Base-by-base conservation (phyloP, 1,284 basidiomycete species). In the Cryptococcus sp. region DNA sequence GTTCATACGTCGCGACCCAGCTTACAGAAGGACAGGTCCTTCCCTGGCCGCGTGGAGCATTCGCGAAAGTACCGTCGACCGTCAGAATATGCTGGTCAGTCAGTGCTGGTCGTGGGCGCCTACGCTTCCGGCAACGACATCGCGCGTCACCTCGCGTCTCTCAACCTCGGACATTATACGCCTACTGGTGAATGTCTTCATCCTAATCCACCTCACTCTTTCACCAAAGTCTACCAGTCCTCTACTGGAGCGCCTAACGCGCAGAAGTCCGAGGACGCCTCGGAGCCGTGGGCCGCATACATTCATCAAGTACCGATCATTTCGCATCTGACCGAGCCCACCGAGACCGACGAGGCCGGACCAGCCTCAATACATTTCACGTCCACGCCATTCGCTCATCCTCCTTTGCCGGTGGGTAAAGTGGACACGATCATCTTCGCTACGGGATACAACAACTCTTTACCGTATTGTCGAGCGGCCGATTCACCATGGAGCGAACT, bases 81-180 rank as follows among this genome's bases (percentile, higher is more conserved):
- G 0, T 57, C 71, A 0, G 60, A 66, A 16, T 71, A 66, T 56
- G 20, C 76, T 45, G 70, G 66, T 17, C 63, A 80, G 67, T 78
- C 68, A 1, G 78, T 84, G 6, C 71, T 84, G 22, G 80, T 84
- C 0, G 79, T 84, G 7, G 83, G 83, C 6, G 82, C 80, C 31
- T 78, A 75, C n/a, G 79, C 79, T 4, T 81, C 80, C 0, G 83
- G 82, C 0, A 80, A 80, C 17, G 83, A 84, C 60, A 78, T 84
- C 25, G 77, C 80, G 0, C 73, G 83, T n/a, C 81, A 83, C 55
- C 66, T 84, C 7, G 80, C 77, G 6, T 46, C 58, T 7, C 67
- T 74, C 20, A 76, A 80, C 50, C 45, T 74, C 25, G 52, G 57
- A 7, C 56, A 60, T 2, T 31, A n/a, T 17, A 19, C 54, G 0